phyloP scores from a whole-genome alignment of 2,329 filamentous ascomycete genomes.

The Trichoderma breve region DNA sequence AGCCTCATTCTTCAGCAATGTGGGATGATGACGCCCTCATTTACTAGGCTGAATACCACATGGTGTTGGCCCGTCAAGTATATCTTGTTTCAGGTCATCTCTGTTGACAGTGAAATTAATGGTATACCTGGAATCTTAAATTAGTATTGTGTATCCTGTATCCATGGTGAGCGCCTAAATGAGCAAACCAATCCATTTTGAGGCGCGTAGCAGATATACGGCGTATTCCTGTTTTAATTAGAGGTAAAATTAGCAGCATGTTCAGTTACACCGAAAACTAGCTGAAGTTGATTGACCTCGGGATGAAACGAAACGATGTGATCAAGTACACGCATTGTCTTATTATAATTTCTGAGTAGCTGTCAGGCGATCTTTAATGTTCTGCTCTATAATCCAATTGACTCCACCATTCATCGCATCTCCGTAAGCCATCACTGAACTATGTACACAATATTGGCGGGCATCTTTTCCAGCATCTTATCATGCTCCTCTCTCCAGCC shows the following conservation, averaged over 20 bases:
- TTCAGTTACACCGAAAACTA: neutral
- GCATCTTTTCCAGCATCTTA: neutral
- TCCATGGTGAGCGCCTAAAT: neutral
- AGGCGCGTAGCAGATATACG: neutral
- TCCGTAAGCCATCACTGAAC: neutral
- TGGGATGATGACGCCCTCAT: neutral
- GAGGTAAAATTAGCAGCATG: neutral
- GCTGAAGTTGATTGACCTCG: neutral
- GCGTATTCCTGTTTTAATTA: neutral
- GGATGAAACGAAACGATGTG: neutral
- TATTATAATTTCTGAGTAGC: too few species aligned
- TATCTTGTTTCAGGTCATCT: neutral
- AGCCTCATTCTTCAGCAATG: neutral
- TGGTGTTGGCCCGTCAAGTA: neutral
- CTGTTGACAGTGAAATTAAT: neutral
- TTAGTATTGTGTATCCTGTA: neutral
- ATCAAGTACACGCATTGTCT: too few species aligned
- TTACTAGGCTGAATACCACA: neutral
- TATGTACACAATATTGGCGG: neutral
- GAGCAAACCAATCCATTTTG: neutral
- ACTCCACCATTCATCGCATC: neutral
- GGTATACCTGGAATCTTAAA: neutral
- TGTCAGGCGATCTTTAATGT: too few species aligned
- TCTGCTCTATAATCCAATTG: neutral
- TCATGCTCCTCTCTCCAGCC: conserved; percentile 3